Evolutionary conservation across 768 basidiomycete genomes (phyloP).

Genomic region (Amanita molliuscula): DNA sequence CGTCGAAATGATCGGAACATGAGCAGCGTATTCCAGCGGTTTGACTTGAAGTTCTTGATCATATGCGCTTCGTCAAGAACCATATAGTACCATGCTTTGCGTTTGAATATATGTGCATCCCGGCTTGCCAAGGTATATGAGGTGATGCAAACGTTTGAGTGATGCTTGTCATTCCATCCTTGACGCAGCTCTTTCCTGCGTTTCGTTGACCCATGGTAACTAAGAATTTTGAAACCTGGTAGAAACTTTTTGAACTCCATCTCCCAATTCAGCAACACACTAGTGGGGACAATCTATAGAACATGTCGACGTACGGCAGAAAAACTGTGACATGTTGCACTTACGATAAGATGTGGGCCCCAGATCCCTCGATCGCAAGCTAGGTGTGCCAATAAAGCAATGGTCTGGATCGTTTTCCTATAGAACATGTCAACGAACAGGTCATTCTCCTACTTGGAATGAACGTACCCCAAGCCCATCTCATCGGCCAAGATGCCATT

Average conservation of each 20-base stretch:
- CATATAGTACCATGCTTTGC: constrained; percentile 94
- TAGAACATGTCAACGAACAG: not conserved
- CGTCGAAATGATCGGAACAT: constrained; percentile 84
- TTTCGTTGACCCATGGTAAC: constrained; percentile 86
- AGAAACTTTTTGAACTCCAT: constrained; percentile 97
- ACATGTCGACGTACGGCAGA: constrained; percentile 6
- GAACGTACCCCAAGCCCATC: constrained; percentile 84
- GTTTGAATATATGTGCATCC: constrained; percentile 85
- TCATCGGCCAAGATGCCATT: constrained; percentile 88
- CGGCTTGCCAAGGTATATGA: constrained; percentile 90
- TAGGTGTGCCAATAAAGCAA: constrained; percentile 85
- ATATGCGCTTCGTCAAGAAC: constrained; percentile 94
- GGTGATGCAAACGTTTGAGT: constrained; percentile 92
- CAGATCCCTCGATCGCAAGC: constrained; percentile 85
- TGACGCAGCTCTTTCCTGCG: constrained; percentile 83
- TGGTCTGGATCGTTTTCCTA: constrained; percentile 96
- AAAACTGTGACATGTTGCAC: constrained; percentile 12
- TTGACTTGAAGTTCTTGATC: constrained; percentile 95
- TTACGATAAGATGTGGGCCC: constrained; percentile 84
- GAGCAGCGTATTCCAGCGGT: constrained; percentile 86
- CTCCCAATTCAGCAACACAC: constrained; percentile 92
- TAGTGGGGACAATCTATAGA: constrained; percentile 76
- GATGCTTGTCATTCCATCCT: constrained; percentile 83
- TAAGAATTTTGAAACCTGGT: constrained; percentile 77
- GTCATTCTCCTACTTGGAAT: not conserved